Conservation (phyloP, 1,284 basidiomycete species). For the Rhodotorula sp. region DNA sequence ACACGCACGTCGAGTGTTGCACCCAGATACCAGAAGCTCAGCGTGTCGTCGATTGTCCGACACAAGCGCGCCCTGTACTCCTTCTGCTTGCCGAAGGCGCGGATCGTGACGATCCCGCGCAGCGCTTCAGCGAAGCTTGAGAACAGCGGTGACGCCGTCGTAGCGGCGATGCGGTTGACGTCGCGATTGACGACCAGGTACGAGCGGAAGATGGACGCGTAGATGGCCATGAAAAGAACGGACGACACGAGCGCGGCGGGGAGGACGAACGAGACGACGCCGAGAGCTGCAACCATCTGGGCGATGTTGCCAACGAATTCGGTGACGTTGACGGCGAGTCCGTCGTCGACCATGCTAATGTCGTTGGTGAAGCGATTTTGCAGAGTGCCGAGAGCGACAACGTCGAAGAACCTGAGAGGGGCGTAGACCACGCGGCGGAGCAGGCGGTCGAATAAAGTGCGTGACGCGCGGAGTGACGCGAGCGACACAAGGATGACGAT, state of each 20-base stretch:
- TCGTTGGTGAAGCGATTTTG: slow-evolving; percentile 48
- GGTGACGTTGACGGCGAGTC: slow-evolving; percentile 42
- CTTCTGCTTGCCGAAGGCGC: slow-evolving; percentile 46
- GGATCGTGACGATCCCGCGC: slow-evolving; percentile 47
- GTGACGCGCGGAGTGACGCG: slow-evolving; percentile 36
- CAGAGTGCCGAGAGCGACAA: slow-evolving; percentile 46
- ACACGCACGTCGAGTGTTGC: slow-evolving; percentile 48
- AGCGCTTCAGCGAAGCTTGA: slow-evolving; percentile 45
- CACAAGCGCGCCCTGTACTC: slow-evolving; percentile 36
- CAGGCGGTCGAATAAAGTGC: slow-evolving; percentile 43
- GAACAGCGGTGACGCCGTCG: slow-evolving; percentile 48
- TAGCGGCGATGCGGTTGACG: slow-evolving; percentile 49
- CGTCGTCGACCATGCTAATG: slow-evolving; percentile 46
- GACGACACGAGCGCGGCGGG: slow-evolving; percentile 45
- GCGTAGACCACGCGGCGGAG: slow-evolving; percentile 45
- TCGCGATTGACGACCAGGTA: slow-evolving; percentile 46
- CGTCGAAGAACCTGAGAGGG: slow-evolving; percentile 47
- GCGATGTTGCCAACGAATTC: slow-evolving; percentile 39
- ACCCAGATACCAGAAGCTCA: slow-evolving; percentile 46
- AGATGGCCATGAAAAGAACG: slow-evolving; percentile 37
- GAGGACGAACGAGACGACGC: slow-evolving; percentile 46
- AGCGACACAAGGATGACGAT: slow-evolving; percentile 38
- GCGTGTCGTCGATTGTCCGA: slow-evolving; percentile 30
- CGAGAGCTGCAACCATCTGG: slow-evolving; percentile 41
- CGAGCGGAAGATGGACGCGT: slow-evolving; percentile 42